Evolutionary conservation across 2,329 filamentous ascomycete genomes (phyloP).

Genomic region (Claviceps sp.): DNA sequence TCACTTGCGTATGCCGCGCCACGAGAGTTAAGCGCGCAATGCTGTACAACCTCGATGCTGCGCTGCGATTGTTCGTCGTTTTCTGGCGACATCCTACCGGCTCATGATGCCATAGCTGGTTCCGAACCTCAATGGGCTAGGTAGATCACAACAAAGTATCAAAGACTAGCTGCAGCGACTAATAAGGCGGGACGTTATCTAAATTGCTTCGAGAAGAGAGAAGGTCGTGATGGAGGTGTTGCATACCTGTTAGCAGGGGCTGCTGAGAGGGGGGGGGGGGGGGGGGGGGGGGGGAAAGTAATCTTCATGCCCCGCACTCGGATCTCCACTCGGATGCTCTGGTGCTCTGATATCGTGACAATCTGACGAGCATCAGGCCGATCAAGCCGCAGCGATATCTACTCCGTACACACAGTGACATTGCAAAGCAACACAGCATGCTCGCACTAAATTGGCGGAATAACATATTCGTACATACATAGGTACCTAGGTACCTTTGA

Average conservation of each 20-base stretch:
- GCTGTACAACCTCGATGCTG: background rate
- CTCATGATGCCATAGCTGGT: background rate
- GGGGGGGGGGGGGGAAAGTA: background rate
- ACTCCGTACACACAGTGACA: background rate
- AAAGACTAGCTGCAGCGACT: background rate
- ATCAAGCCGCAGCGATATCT: background rate
- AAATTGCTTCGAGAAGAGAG: background rate
- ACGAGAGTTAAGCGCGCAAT: background rate
- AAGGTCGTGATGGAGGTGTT: background rate
- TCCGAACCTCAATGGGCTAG: too few relatives aligned
- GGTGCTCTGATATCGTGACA: background rate
- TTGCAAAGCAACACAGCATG: background rate
- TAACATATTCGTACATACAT: background rate
- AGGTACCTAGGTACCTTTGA: too few relatives aligned
- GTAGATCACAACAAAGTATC: too few relatives aligned
- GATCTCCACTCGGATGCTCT: background rate
- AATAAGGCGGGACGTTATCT: background rate
- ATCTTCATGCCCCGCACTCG: background rate
- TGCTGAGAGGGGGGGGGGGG: background rate
- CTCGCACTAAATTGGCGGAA: background rate
- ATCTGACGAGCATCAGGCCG: background rate
- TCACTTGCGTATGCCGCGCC: background rate
- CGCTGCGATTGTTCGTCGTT: background rate
- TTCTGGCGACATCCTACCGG: background rate
- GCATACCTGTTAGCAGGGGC: background rate